phyloP scores from a whole-genome alignment of 208 protist genomes.

The Kentomonas sorsogonicus region DNA sequence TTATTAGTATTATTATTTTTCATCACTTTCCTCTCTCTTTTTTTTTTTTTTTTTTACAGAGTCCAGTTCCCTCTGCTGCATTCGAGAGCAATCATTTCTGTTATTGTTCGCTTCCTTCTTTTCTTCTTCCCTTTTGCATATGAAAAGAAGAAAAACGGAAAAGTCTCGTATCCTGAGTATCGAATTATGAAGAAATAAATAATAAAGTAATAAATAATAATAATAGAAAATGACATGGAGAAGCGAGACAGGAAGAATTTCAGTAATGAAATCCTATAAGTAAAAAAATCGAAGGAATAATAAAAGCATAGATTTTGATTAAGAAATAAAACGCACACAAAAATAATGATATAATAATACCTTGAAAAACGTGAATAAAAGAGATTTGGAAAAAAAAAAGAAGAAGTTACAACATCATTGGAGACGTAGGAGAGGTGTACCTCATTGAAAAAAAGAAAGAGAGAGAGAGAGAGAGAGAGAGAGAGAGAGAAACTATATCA shows the following conservation, averaged over 20 bases:
- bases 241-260: conserved; percentile 11
- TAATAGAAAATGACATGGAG: not conserved
- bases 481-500: not conserved
- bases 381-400: no score
- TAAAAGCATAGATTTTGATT: conserved; percentile 8
- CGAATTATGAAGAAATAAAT: no score
- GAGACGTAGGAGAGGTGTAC: conserved; percentile 13
- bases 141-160: conserved; percentile 15
- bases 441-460: no score
- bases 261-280: not conserved
- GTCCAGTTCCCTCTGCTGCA: not conserved
- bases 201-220: conserved; percentile 1
- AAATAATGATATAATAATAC: no score
- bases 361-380: no score
- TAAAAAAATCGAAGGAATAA: not conserved
- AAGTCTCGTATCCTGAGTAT: no score
- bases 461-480: no score
- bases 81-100: no score
- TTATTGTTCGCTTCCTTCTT: not conserved
- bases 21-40: not conserved
- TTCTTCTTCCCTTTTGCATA: not conserved
- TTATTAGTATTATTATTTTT: conserved; percentile 1
- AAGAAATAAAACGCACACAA: no score
- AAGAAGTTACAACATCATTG: conserved; percentile 13
- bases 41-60: conserved; percentile 11